A percentile compares a stretch with the other conserved stretches of the same genome.
phyloP scores from a whole-genome alignment of 371 early-diverging fungal species.

The Mortierella sp. region DNA sequence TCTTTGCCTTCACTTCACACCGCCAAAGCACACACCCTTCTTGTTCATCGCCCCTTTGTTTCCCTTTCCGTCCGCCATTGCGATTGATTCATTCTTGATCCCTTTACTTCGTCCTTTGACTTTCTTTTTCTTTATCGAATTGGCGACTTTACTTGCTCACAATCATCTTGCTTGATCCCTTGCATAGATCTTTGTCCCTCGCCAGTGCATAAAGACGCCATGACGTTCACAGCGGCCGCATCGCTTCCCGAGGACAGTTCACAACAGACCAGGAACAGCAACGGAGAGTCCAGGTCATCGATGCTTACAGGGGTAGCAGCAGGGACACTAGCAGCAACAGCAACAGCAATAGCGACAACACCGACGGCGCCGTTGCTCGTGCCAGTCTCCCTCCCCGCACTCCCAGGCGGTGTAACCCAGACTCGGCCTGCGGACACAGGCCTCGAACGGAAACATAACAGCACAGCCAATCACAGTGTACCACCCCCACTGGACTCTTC shows the following conservation, averaged over 20 bases:
- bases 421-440: neutral
- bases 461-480: constrained; percentile 7
- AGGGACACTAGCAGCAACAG: neutral
- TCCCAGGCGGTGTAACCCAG: neutral
- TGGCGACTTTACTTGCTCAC: neutral
- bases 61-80: too few relatives aligned
- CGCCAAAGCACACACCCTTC: too few relatives aligned
- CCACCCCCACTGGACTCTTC: neutral
- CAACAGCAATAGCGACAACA: neutral
- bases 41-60: too few relatives aligned
- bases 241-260: neutral
- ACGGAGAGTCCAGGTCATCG: neutral
- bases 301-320: neutral
- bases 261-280: neutral
- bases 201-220: neutral
- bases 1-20: too few relatives aligned
- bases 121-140: too few relatives aligned
- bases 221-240: neutral
- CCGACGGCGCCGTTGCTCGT: neutral
- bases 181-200: constrained; percentile 3
- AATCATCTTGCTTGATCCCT: neutral
- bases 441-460: neutral
- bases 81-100: too few relatives aligned
- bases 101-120: neutral
- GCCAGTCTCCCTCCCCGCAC: neutral